Evolutionary conservation across 176 grass and related monocot species (phyloP).

Genomic region (Triticum dicoccoides): DNA sequence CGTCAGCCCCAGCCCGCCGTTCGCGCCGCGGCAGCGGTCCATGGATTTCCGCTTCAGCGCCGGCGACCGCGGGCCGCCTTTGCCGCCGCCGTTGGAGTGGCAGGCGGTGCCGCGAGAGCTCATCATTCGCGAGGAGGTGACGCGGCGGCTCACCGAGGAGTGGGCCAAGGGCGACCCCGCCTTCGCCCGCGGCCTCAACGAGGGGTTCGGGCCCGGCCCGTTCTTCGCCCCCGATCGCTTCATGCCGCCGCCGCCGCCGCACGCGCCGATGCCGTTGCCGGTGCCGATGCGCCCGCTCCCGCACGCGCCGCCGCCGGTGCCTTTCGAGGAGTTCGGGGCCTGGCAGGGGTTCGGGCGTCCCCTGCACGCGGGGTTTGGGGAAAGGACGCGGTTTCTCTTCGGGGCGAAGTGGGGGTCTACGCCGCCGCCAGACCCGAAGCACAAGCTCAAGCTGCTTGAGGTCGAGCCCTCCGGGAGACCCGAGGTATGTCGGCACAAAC

Average conservation of each 20-base stretch:
- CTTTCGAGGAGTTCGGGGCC: not conserved
- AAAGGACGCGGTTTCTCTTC: not conserved
- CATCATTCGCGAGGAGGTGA: slow-evolving; percentile 30
- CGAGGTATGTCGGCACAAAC: not conserved
- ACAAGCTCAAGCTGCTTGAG: slow-evolving; percentile 22
- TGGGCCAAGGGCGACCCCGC: not conserved
- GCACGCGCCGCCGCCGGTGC: not conserved
- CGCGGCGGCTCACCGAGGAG: not conserved
- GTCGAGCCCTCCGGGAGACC: slow-evolving; percentile 5
- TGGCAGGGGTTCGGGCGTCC: not conserved
- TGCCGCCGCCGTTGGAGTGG: not conserved
- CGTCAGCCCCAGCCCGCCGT: too few relatives aligned
- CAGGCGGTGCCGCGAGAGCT: slow-evolving; percentile 7
- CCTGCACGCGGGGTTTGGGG: not conserved
- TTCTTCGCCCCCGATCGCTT: not conserved
- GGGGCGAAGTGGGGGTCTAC: not conserved
- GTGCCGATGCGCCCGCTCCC: not conserved
- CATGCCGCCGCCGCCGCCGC: not conserved
- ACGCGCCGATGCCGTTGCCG: not conserved
- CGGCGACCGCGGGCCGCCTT: not conserved
- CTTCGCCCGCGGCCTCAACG: not conserved
- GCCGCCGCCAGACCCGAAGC: not conserved
- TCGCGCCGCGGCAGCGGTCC: not conserved
- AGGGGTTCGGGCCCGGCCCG: not conserved
- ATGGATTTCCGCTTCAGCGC: slow-evolving; percentile 50